A percentile compares a stretch with the other conserved stretches of the same genome.
These are phyloP conservation scores for Ogataea henricii DNA, from an alignment of 805 yeast species.

Conservation along the genomic window DNA sequence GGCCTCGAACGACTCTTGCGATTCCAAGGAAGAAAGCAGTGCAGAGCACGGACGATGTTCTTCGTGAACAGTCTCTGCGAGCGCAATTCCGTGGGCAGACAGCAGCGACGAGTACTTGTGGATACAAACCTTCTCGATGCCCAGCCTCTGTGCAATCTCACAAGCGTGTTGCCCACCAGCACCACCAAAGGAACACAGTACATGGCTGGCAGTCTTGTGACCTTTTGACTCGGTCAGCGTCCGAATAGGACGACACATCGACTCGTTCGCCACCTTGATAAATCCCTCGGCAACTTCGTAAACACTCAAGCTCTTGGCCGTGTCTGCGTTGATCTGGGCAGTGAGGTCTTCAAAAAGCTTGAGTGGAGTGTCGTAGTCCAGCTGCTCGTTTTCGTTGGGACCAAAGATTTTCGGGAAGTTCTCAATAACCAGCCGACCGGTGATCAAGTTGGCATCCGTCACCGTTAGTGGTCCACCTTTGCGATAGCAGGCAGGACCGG, in stretches of 20 bases:
- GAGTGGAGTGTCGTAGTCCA: constrained; percentile 57
- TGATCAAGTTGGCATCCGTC: constrained; percentile 78
- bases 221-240: constrained; percentile 84
- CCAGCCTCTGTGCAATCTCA: constrained; percentile 69
- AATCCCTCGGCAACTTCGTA: constrained; percentile 81
- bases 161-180: constrained; percentile 92
- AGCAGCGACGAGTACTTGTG: constrained; percentile 81
- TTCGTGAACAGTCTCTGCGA: constrained; percentile 82
- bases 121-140: constrained; percentile 64
- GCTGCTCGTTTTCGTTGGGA: constrained; percentile 69
- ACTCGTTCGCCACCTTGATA: constrained; percentile 77
- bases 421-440: constrained; percentile 72
- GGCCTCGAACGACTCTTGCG: constrained; percentile 37
- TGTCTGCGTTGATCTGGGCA: constrained; percentile 51
- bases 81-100: constrained; percentile 55
- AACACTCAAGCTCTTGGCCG: constrained; percentile 45
- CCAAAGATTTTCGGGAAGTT: constrained; percentile 84
- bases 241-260: constrained; percentile 89
- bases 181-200: constrained; percentile 84
- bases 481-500: constrained; percentile 86
- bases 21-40: constrained; percentile 32
- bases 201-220: constrained; percentile 59
- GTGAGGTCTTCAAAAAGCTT: constrained; percentile 57
- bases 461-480: constrained; percentile 84
- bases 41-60: constrained; percentile 66